Base-by-base conservation (phyloP, 768 basidiomycete species). In the Podaxis sp. region DNA sequence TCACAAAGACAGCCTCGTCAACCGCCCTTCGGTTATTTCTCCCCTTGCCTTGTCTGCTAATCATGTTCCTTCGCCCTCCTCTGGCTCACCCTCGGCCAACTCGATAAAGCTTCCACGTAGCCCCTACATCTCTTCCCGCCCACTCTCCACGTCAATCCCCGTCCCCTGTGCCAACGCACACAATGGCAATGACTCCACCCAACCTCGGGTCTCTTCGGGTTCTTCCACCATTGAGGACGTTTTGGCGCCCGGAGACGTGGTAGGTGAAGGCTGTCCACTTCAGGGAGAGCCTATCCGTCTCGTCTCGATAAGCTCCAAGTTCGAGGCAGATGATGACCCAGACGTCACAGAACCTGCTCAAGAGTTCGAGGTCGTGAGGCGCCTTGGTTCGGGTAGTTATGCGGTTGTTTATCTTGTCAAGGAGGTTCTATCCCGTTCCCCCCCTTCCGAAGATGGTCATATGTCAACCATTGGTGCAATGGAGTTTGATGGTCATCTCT, bases 321-420 rank as follows among this genome's bases (percentile, higher is more conserved):
- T 74, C 1, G 72, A 70, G 33, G 66, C 72, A 25, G 72, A 74
- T 19, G 71, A 73, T 24, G 71, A 75, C 29, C 68, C 66, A 49
- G 69, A 79, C 63, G 73, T 78, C 63, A 70, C 70, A 64, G 79
- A 80, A 61, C 85, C 85, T 19, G 87, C 87, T 15, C 77, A 74
- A 22, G 86, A 88, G 66, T 94, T 96, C 64, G 84, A 94, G 77
- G 94, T 98, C 72, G 84, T 96, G 67, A 80, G 91, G 61, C 86
- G 85, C 65, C 85, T 96, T 57, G 95, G 95, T 54, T 87, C 91
- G 0, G 95, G 95, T 67, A 91, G 89, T 65, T 97, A 96, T 72
- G 95, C 95, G 15, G 91, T 94, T 69, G 95, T 97, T 59, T 98
- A 97, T 73, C 88, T 94, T 64, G 95, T 97, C 27, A 85, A 86